These are phyloP conservation scores for Austroboletus eburneus DNA, from an alignment of 768 basidiomycete genomes.

Conservation along the genomic window DNA sequence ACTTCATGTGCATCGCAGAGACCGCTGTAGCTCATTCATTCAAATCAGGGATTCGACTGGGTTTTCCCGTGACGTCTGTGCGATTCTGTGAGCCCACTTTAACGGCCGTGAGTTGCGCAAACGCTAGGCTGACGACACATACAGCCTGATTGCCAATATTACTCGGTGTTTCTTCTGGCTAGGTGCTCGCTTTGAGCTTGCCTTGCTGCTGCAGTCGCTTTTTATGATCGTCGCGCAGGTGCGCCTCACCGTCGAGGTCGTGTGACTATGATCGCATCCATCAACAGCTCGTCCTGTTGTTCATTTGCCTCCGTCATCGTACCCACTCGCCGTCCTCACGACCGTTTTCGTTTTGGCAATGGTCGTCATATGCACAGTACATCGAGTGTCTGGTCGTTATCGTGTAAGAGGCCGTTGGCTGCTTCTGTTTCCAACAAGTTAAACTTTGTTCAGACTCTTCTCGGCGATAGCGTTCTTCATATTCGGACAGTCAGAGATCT, in stretches of 20 bases:
- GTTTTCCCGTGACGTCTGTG: constrained; percentile 84
- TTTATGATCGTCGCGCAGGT: constrained; percentile 86
- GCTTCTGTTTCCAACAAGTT: constrained; percentile 6
- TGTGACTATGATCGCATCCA: constrained; percentile 18
- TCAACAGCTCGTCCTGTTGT: constrained; percentile 65
- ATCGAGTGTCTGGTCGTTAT: constrained; percentile 78
- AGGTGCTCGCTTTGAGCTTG: constrained; percentile 71
- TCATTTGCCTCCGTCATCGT: constrained; percentile 75
- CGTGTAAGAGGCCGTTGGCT: constrained; percentile 44
- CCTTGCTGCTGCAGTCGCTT: constrained; percentile 75
- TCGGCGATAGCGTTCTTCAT: constrained; percentile 74
- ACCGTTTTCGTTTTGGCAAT: constrained; percentile 82
- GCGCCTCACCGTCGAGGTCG: constrained; percentile 20
- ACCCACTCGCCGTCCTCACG: constrained; percentile 60
- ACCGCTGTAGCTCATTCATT: constrained; percentile 4
- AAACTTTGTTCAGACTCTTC: constrained; percentile 41
- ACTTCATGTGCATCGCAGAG: constrained; percentile 1
- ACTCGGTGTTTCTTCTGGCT: constrained; percentile 91
- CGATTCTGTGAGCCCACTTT: constrained; percentile 56
- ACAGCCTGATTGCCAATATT: constrained; percentile 76
- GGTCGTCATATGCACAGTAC: constrained; percentile 72
- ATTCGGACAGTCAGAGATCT: constrained; percentile 58
- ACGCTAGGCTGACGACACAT: constrained; percentile 10
- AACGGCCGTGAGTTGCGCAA: not conserved
- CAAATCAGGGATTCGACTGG: constrained; percentile 74